Percentiles rank a stretch among this genome's conserved stretches.
phyloP scores from a whole-genome alignment of 257 asterid species.

The Plantago major region DNA sequence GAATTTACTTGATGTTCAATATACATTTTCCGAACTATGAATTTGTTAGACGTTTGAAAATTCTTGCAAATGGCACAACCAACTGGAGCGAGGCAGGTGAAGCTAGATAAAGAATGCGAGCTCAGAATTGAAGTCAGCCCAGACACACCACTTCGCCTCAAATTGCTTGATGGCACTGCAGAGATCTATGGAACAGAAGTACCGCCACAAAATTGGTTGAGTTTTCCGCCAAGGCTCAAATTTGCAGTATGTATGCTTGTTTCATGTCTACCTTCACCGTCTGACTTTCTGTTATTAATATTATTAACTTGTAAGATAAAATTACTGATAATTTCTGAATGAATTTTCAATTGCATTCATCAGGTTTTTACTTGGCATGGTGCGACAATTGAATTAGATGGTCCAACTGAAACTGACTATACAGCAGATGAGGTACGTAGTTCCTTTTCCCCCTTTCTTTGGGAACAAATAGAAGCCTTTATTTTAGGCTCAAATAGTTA shows the following conservation, averaged over 20 bases:
- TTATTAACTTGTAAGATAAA: no score
- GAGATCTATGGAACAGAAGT: conserved; percentile 92
- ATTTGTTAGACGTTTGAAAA: background rate
- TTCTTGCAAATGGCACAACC: conserved; percentile 23
- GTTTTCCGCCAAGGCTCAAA: conserved; percentile 70
- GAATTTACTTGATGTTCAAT: background rate
- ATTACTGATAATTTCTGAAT: conserved; percentile 17
- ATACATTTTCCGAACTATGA: background rate
- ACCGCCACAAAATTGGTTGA: conserved; percentile 83
- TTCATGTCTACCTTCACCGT: no score
- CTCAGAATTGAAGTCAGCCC: conserved; percentile 82
- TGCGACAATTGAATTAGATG: conserved; percentile 89
- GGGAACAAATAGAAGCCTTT: no score
- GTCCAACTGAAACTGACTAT: conserved; percentile 85
- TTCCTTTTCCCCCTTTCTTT: no score
- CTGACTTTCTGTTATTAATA: no score
- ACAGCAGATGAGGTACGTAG: conserved; percentile 83
- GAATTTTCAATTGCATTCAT: conserved; percentile 17
- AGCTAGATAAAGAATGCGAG: conserved; percentile 88
- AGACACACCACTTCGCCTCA: conserved; percentile 74
- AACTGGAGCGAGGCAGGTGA: conserved; percentile 65
- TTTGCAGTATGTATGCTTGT: conserved; percentile 52
- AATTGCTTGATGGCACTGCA: conserved; percentile 69
- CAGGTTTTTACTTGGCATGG: conserved; percentile 97
- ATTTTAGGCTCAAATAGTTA: background rate